Evolutionary conservation across 2,329 filamentous ascomycete genomes (phyloP), one percentile per base, ranked within the genome.

Genomic region (Pseudocercospora ulei): DNA sequence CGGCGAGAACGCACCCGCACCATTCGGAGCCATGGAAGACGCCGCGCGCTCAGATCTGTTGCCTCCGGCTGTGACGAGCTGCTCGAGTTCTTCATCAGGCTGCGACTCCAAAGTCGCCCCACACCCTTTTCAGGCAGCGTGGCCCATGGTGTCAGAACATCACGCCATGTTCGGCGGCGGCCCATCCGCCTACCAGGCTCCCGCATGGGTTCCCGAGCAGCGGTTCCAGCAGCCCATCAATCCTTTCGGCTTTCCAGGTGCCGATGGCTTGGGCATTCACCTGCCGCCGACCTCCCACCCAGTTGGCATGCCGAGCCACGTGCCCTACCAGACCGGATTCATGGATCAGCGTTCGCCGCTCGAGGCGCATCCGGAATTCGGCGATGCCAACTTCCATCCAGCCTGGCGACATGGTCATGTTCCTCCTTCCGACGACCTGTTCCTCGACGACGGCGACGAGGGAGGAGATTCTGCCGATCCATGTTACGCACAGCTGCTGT

Each of bases 401-500:
- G 41, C 30, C 6, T 44, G 42, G 42, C 27, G 20, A 11, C 46
- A 36, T 14, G 18, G 18, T 23, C 19, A 38, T 7, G 22, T 27
- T 7, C 34, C 39, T 17, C 35, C 35, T 4, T 25, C 39, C 3
- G 39, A 46, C 12, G 42, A 48, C n/a, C 23, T 44, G 12, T 46
- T 50, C 11, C 26, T 30, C 11, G 45, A 47, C 7, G 47, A 50
- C 9, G 40, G 34, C 16, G 47, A 48, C 8, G 47, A 50, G n/a
- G 27, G 30, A 8, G 30, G 30, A 8, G 47, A 50, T 12, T 39
- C 48, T 9, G 39, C 48, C 27, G 48, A 50, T 29, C 46, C 46
- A 11, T 50, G 58, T 1, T 96, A 96, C 56, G 86, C 88, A 0
- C 72, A 81, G 53, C 71, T 94, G 9, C 84, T 96, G 45, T 82